Percentiles rank a stretch among this genome's conserved stretches.
These are phyloP conservation scores for Phyllosticta ampelicida DNA, from an alignment of 2,329 filamentous ascomycete species.

Conservation along the genomic window DNA sequence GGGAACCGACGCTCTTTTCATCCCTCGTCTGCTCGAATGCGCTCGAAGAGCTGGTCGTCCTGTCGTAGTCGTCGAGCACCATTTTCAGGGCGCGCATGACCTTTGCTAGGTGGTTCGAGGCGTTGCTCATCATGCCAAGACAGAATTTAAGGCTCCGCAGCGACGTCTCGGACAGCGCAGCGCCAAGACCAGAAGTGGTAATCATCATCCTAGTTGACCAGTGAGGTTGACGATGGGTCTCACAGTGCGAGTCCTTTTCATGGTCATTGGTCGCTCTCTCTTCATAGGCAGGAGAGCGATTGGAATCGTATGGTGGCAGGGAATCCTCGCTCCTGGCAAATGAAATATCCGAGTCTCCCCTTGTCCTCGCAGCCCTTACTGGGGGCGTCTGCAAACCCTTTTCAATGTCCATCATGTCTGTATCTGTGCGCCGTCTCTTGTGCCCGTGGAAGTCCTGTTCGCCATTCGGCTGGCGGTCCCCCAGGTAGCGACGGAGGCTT, in stretches of 20 bases:
- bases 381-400: slow-evolving; percentile 19
- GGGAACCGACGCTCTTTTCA: slow-evolving; percentile 14
- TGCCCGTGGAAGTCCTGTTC: slow-evolving; percentile 27
- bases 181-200: slow-evolving; percentile 79
- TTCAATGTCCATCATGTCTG: slow-evolving; percentile 39
- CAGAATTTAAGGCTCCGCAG: slow-evolving; percentile 77
- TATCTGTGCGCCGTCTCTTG: slow-evolving; percentile 34
- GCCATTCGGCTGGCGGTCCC: slow-evolving; percentile 45
- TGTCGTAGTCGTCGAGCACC: slow-evolving; percentile 72
- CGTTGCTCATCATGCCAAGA: slow-evolving; percentile 66
- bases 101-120: slow-evolving; percentile 68
- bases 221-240: slow-evolving; percentile 26
- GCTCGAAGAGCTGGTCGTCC: slow-evolving; percentile 23
- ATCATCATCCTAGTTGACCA: slow-evolving; percentile 83
- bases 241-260: slow-evolving; percentile 19
- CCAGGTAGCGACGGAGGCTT: slow-evolving; percentile 74
- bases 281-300: slow-evolving; percentile 63
- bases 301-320: slow-evolving; percentile 74
- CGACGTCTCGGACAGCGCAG: slow-evolving; percentile 85
- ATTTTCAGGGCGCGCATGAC: slow-evolving; percentile 64
- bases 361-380: background rate
- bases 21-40: slow-evolving; percentile 13
- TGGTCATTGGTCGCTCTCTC: slow-evolving; percentile 36
- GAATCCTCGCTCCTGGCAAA: slow-evolving; percentile 40
- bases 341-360: slow-evolving; percentile 4